Evolutionary conservation across 768 basidiomycete genomes (phyloP).

Genomic region (Serendipita vermifera): DNA sequence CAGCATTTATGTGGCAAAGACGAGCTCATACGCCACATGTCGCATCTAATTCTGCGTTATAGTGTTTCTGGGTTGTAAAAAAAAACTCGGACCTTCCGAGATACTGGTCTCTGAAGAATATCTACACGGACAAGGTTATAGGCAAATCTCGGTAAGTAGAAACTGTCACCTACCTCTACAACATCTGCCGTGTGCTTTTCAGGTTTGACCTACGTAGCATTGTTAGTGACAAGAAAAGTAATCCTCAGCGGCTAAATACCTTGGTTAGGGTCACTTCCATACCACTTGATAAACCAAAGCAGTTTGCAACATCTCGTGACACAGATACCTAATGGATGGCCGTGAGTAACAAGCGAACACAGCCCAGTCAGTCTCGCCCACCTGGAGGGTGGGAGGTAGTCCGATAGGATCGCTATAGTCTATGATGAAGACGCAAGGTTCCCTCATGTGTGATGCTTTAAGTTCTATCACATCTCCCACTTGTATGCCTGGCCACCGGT

Average conservation of each 20-base stretch:
- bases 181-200: constrained; percentile 28
- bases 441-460: constrained; percentile 23
- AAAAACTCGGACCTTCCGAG: constrained; percentile 47
- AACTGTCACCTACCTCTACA: constrained; percentile 27
- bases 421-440: constrained; percentile 45
- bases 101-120: constrained; percentile 91
- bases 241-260: constrained; percentile 9
- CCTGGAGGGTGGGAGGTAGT: constrained; percentile 53
- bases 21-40: constrained; percentile 92
- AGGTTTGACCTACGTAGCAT: constrained; percentile 46
- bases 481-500: constrained; percentile 63
- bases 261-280: neutral
- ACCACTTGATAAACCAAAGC: constrained; percentile 7
- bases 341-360: neutral
- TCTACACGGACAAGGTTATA: constrained; percentile 81
- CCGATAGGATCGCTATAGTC: constrained; percentile 52
- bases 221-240: constrained; percentile 14
- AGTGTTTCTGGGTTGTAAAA: neutral
- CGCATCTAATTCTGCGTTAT: constrained; percentile 32
- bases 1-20: constrained; percentile 69
- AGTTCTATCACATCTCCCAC: constrained; percentile 65
- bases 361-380: constrained; percentile 13
- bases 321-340: constrained; percentile 4
- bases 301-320: constrained; percentile 17
- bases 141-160: no score